Evolutionary conservation across 306 rosid species (phyloP), one percentile per base, ranked within the genome.

Genomic region (Cicer bijugum): DNA sequence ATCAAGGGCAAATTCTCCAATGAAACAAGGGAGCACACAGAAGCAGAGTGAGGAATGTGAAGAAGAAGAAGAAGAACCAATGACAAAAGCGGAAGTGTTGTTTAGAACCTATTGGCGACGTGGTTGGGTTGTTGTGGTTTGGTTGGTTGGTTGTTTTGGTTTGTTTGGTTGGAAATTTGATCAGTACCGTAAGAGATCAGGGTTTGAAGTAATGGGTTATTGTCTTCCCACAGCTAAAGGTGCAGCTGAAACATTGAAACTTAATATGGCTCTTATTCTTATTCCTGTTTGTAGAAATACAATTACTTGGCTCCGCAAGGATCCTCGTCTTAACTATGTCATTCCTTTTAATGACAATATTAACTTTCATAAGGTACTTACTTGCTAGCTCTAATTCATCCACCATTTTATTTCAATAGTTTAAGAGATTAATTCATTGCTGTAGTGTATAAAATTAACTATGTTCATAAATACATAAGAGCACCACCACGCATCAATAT

Each of bases 171-270:
- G 96, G 97, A 93, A 93, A 83, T 93, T 93, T 80, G 53, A 79
- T 51, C 91, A 93, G 23, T 93, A 90, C 19, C 62, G 87, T 1
- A 75, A 80, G 5, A 83, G 89, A 75, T 58, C 85, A 45, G 93
- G 91, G 1, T 90, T 90, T 80, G 83, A 89, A 83, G 91, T 93
- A 8, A 89, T 93, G 96, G 97, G 98, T n/a, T 89, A 90, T 40
- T 93, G 97, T 67, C 72, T 93, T 69, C 86, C 93, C 38, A 87
- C 92, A 4, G 90, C 97, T 48, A 93, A 93, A 83, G 97, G 97
- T 51, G 91, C 97, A 6, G 96, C 97, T 11, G 98, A 93, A 78
- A 93, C 93, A 12, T 75, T 93, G 44, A 93, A 90, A 74, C 75
- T 93, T 78, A 92, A 92, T 85, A 92, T 90, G 97, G 98, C 98